phyloP scores from a whole-genome alignment of 2,329 filamentous ascomycete species.

The Paracoccidioides brasiliensis region DNA sequence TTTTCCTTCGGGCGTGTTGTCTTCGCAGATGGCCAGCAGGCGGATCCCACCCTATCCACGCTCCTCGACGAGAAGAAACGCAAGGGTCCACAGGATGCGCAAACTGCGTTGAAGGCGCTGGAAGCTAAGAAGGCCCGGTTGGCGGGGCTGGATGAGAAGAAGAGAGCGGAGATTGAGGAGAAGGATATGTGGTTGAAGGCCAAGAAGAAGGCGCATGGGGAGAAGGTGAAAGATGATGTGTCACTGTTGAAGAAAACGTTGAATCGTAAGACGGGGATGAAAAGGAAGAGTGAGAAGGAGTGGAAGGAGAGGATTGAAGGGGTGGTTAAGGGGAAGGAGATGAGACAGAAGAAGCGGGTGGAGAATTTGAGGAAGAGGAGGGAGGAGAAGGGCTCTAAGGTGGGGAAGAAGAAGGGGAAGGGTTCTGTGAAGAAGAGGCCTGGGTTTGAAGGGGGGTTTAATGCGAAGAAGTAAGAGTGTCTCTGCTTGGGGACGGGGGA shows the following conservation, averaged over 20 bases:
- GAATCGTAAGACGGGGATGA: slow-evolving; percentile 79
- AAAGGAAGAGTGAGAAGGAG: slow-evolving; percentile 83
- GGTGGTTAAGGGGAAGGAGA: slow-evolving; percentile 62
- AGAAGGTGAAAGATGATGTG: slow-evolving; percentile 78
- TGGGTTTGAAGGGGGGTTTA: slow-evolving; percentile 62
- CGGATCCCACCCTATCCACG: slow-evolving; percentile 55
- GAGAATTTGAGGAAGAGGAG: slow-evolving; percentile 62
- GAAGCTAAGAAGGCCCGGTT: slow-evolving; percentile 78
- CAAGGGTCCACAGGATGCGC: slow-evolving; percentile 72
- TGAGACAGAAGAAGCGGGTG: slow-evolving; percentile 69
- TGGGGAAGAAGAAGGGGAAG: slow-evolving; percentile 33
- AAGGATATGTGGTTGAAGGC: slow-evolving; percentile 93
- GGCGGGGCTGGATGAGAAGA: slow-evolving; percentile 59
- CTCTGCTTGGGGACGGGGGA: neutral
- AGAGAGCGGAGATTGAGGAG: slow-evolving; percentile 75
- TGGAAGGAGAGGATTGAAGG: slow-evolving; percentile 64
- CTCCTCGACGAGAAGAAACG: slow-evolving; percentile 57
- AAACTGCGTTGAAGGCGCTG: slow-evolving; percentile 71
- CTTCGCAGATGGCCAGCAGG: slow-evolving; percentile 70
- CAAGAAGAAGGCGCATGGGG: slow-evolving; percentile 75
- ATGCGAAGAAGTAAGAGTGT: slow-evolving; percentile 34
- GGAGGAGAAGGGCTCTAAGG: slow-evolving; percentile 55
- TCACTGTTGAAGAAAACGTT: slow-evolving; percentile 82
- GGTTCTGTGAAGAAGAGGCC: slow-evolving; percentile 44
- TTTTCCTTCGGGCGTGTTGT: slow-evolving; percentile 87